Evolutionary conservation across 306 rosid species (phyloP).

Genomic region (Cucumis sativus): DNA sequence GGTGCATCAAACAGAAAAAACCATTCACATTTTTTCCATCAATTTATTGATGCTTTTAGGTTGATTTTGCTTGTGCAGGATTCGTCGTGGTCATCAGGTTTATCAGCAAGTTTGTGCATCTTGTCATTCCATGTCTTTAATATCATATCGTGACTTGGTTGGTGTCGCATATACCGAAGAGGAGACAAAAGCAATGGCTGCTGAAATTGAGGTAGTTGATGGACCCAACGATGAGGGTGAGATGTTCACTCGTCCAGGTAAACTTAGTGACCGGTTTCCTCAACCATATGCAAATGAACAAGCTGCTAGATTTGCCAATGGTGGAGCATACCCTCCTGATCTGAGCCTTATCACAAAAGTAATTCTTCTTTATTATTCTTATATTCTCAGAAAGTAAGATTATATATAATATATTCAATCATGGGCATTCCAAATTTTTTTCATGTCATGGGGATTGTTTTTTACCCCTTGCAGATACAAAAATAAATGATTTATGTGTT

Average conservation of each 20-base stretch:
- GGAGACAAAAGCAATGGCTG: slow-evolving; percentile 96
- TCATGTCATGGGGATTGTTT: not conserved
- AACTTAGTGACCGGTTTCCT: slow-evolving; percentile 95
- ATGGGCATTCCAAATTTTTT: not conserved
- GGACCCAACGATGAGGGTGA: slow-evolving; percentile 99
- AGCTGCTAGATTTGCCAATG: slow-evolving; percentile 99
- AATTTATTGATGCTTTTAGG: slow-evolving; percentile 7
- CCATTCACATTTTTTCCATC: not conserved
- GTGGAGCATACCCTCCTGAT: slow-evolving; percentile 98
- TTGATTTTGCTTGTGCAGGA: slow-evolving; percentile 46
- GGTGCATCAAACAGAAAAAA: not conserved
- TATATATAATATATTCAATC: not conserved
- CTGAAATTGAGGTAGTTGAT: slow-evolving; percentile 96
- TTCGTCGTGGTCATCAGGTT: slow-evolving; percentile 99
- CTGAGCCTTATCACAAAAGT: slow-evolving; percentile 93
- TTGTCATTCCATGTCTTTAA: slow-evolving; percentile 90
- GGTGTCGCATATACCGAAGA: slow-evolving; percentile 97
- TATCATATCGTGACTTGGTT: slow-evolving; percentile 98
- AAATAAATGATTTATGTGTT: not conserved
- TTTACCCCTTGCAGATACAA: not conserved
- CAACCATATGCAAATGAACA: slow-evolving; percentile 84
- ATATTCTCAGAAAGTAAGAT: not conserved
- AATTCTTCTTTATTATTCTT: slow-evolving; percentile 22
- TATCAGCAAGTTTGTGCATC: slow-evolving; percentile 91
- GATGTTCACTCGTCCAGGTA: slow-evolving; percentile 97